These are phyloP conservation scores for Schizochytrium sp. DNA, from an alignment of 108 stramenopile species.

Conservation along the genomic window DNA sequence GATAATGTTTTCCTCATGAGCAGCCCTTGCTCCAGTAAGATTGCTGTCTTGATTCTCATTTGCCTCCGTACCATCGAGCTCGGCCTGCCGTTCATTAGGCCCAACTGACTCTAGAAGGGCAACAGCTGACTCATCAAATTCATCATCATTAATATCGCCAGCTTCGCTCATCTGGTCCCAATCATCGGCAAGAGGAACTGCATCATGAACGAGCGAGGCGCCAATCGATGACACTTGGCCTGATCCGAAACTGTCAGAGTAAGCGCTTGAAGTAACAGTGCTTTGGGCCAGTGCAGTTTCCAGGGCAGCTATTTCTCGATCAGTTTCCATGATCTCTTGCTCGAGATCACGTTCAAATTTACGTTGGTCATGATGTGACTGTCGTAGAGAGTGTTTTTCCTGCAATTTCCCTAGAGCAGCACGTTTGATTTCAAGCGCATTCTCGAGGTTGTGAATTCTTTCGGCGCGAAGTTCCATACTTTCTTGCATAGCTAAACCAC, in stretches of 20 bases:
- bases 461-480: background rate
- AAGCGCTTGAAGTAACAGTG: background rate
- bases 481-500: background rate
- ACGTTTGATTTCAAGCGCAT: background rate
- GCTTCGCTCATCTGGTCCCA: background rate
- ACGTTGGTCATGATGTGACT: background rate
- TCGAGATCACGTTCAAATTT: conserved; percentile 7
- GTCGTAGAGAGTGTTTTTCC: background rate
- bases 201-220: background rate
- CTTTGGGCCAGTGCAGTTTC: background rate
- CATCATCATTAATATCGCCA: background rate
- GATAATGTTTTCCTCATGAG: background rate
- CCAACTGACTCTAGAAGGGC: background rate
- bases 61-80: too few relatives aligned
- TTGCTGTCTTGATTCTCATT: too few relatives aligned
- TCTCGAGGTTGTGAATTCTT: background rate
- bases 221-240: background rate
- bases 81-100: too few relatives aligned
- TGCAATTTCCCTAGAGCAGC: background rate
- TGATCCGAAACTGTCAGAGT: background rate
- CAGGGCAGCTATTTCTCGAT: background rate
- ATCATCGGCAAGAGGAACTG: background rate
- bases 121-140: conserved; percentile 21
- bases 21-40: too few relatives aligned
- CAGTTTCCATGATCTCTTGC: conserved; percentile 16